Evolutionary conservation across 129 eudicot species (phyloP).

Genomic region (Erigeron canadensis): DNA sequence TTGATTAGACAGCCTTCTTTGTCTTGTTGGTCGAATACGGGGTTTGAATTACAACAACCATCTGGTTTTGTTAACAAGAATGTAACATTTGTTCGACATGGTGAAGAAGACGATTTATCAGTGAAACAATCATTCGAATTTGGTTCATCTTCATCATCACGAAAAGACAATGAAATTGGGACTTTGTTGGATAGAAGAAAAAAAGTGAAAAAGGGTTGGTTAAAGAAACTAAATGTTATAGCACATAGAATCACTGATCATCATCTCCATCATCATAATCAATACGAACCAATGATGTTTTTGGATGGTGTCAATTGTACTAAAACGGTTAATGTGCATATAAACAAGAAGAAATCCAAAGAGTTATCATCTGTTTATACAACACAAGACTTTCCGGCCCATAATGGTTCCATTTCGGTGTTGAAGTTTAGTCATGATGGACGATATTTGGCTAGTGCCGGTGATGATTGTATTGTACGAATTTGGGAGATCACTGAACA

Average conservation of each 20-base stretch:
- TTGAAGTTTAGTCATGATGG: conserved; percentile 90
- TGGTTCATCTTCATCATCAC: conserved; percentile 45
- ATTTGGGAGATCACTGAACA: conserved; percentile 70
- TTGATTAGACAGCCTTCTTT: conserved; percentile 37
- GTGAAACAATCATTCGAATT: conserved; percentile 42
- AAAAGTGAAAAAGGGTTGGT: conserved; percentile 56
- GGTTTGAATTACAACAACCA: conserved; percentile 20
- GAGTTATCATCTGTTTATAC: conserved; percentile 66
- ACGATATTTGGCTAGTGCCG: conserved; percentile 74
- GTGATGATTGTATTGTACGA: conserved; percentile 72
- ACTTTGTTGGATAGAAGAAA: conserved; percentile 35
- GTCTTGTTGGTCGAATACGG: conserved; percentile 35
- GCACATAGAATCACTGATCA: conserved; percentile 33
- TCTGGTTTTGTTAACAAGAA: conserved; percentile 34
- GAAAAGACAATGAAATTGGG: conserved; percentile 31
- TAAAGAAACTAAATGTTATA: conserved; percentile 45
- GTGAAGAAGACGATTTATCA: conserved; percentile 38
- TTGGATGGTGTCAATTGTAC: conserved; percentile 13
- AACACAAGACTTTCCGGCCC: conserved; percentile 74
- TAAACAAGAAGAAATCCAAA: conserved; percentile 49
- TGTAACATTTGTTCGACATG: conserved; percentile 14
- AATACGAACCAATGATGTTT: conserved; percentile 11
- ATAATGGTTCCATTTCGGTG: conserved; percentile 64
- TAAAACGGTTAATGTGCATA: conserved; percentile 45
- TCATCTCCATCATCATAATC: not conserved